phyloP scores from a whole-genome alignment of 768 basidiomycete genomes.

The Mycena floridula region DNA sequence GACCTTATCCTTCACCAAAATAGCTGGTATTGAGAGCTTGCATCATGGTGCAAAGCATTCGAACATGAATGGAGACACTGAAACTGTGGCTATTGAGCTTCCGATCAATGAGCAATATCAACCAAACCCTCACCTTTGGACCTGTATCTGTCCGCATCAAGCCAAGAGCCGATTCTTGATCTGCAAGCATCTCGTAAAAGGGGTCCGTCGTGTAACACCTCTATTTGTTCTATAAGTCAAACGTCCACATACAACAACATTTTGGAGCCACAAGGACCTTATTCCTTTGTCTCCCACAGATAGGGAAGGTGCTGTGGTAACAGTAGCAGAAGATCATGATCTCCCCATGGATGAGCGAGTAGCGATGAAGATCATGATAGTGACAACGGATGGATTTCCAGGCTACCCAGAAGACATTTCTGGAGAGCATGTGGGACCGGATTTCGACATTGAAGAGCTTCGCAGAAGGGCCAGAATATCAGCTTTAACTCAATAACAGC shows the following conservation, averaged over 20 bases:
- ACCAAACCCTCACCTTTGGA: slow-evolving; percentile 6
- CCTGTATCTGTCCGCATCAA: slow-evolving; percentile 13
- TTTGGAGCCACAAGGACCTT: not conserved
- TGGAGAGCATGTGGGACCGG: too few relatives aligned
- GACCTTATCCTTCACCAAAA: slow-evolving; percentile 6
- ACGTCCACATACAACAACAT: not conserved
- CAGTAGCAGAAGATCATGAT: too few relatives aligned
- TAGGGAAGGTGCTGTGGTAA: too few relatives aligned
- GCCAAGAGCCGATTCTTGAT: slow-evolving; percentile 12
- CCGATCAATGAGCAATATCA: not conserved
- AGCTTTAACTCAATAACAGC: too few relatives aligned
- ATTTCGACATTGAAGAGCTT: too few relatives aligned
- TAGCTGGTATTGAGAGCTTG: slow-evolving; percentile 16
- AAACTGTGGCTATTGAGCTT: not conserved
- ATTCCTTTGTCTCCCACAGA: too few relatives aligned
- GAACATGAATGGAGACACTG: slow-evolving; percentile 7
- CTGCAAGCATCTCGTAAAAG: slow-evolving; percentile 19
- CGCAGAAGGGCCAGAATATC: too few relatives aligned
- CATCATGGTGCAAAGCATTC: slow-evolving; percentile 21
- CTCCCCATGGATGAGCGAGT: too few relatives aligned
- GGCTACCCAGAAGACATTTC: too few relatives aligned
- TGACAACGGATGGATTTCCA: too few relatives aligned
- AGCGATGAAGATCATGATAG: too few relatives aligned
- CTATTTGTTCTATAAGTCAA: not conserved
- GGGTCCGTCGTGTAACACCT: slow-evolving; percentile 2